phyloP scores from a whole-genome alignment of 257 asterid species.

The Anisodus acutangulus region DNA sequence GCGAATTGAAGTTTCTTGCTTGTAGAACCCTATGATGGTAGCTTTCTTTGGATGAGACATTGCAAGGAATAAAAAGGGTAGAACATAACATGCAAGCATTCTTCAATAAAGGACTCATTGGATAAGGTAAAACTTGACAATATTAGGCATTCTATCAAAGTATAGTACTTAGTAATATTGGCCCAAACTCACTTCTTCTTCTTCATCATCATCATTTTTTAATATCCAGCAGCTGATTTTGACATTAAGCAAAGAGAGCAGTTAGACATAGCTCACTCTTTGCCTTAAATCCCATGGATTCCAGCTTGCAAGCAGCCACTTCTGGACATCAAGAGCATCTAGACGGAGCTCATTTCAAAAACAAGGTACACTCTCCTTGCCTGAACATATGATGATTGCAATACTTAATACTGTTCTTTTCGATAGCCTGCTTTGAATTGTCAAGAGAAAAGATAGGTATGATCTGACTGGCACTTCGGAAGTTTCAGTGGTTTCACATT shows the following conservation, averaged over 20 bases:
- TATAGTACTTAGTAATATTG: not conserved
- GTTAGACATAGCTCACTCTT: not conserved
- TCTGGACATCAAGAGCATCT: constrained; percentile 11
- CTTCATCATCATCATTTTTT: not conserved
- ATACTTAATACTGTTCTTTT: not conserved
- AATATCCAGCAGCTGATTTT: not conserved
- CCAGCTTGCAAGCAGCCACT: constrained; percentile 21
- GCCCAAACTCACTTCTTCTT: not conserved
- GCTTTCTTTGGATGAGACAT: not conserved
- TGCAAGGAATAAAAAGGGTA: not conserved
- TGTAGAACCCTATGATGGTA: not conserved
- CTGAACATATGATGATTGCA: constrained; percentile 13
- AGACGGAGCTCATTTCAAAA: not conserved
- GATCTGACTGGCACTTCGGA: not conserved
- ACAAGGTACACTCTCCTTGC: constrained; percentile 24
- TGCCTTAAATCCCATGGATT: not conserved
- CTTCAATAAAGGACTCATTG: not conserved
- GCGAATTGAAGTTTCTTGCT: not conserved
- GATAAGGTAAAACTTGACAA: constrained; percentile 12
- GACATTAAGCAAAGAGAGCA: constrained; percentile 3
- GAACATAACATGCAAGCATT: not conserved
- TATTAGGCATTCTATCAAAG: not conserved
- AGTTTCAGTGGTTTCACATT: constrained; percentile 17
- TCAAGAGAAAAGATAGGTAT: not conserved
- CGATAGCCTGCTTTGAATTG: not conserved